Base-by-base conservation (phyloP, 345 rosid species). In the Balakata baccata region DNA sequence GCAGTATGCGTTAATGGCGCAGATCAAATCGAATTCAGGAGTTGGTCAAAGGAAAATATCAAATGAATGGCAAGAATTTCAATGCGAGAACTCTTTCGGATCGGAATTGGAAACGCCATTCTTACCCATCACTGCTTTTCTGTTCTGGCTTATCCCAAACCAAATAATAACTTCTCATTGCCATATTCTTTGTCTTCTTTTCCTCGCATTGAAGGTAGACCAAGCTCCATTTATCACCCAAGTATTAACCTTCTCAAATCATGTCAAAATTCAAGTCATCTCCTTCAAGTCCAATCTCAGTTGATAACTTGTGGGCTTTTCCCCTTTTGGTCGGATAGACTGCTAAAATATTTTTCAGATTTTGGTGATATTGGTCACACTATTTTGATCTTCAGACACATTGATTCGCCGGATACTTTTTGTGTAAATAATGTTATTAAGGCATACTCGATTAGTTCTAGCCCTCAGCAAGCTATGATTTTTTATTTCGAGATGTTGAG, bases 31-130 rank as follows among this genome's bases (percentile, higher is more conserved):
- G 29, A 56, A 22, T 10, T 56, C 51, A 45, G 68, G 18, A 64
- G 13, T 75, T 65, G 23, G 68, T 25, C 38, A 18, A 67, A 47
- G 29, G 43, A 9, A 64, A 59, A 17, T 53, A 64, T 71, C 86
- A 83, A 79, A 86, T 89, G 93, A 85, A 89, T 89, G 92, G 90
- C 90, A 83, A 87, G 85, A 74, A 81, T 81, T 78, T 77, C 85
- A 77, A 81, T 82, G 17, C 87, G 85, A 77, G 78, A 82, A 53
- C 69, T 84, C 54, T 71, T 75, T 80, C 82, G 84, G 54, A 82
- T 84, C 78, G 60, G 83, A 77, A 64, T 83, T 72, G 57, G 81
- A 73, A 68, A 56, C 77, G 11, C 56, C 71, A 34, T 53, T 78
- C 41, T 39, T 18, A 41, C 64, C 43, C 77, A 25, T 23, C 52